phyloP scores from a whole-genome alignment of 2,329 filamentous ascomycete species.

The Talaromyces amestolkiae region DNA sequence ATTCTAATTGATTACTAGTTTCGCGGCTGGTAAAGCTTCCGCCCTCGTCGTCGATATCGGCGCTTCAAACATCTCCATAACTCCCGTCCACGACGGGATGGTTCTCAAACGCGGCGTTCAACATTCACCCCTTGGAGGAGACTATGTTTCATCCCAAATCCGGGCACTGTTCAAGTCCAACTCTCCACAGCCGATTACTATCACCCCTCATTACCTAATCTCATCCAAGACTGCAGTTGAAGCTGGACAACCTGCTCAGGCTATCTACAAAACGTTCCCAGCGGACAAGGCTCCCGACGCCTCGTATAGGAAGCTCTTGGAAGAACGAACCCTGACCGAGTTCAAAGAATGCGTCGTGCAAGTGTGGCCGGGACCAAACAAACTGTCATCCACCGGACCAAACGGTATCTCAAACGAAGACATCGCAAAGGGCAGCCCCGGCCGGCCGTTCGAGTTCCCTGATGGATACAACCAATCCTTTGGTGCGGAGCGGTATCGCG shows the following conservation, averaged over 20 bases:
- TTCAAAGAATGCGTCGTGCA: constrained; percentile 98
- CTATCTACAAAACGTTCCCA: constrained; percentile 68
- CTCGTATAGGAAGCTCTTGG: constrained; percentile 78
- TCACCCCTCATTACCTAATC: constrained; percentile 84
- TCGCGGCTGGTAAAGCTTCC: constrained; percentile 88
- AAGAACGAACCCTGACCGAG: constrained; percentile 88
- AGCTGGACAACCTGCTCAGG: constrained; percentile 75
- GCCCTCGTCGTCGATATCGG: constrained; percentile 91
- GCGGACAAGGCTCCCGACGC: constrained; percentile 56
- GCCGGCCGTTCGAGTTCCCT: constrained; percentile 92
- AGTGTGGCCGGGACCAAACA: constrained; percentile 79
- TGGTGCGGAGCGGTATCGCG: constrained; percentile 79
- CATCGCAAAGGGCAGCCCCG: constrained; percentile 66
- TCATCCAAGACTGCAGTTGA: constrained; percentile 86
- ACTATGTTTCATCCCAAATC: constrained; percentile 87
- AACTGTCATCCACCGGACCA: constrained; percentile 54
- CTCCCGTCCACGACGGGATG: constrained; percentile 90
- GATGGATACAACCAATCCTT: constrained; percentile 97
- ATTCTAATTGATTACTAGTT: constrained; percentile 44
- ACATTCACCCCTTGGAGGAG: constrained; percentile 78
- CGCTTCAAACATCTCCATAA: constrained; percentile 82
- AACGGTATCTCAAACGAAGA: constrained; percentile 69
- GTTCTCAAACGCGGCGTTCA: constrained; percentile 87
- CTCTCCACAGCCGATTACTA: constrained; percentile 65
- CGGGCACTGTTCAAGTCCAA: constrained; percentile 72